Percentiles rank a stretch among this genome's conserved stretches.
Evolutionary conservation across 495 filamentous ascomycete genomes (phyloP).

Genomic region (Astrocystis sublimbata): DNA sequence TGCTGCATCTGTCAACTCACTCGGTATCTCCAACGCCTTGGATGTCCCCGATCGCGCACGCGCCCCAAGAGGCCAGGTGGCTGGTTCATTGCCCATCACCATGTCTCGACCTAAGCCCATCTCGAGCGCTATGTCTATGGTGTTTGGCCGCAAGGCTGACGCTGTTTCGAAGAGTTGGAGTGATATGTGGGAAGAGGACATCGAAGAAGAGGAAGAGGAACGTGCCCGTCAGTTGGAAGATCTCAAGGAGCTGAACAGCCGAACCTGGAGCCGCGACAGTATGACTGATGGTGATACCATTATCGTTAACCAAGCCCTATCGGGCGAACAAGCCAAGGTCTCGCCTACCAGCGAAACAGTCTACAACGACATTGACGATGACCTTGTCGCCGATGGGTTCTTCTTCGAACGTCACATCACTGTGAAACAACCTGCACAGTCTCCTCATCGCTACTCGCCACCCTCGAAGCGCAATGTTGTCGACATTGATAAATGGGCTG

Average conservation of each 20-base stretch:
- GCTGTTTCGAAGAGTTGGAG: conserved; percentile 95
- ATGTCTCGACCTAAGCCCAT: conserved; percentile 63
- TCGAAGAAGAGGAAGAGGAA: conserved; percentile 64
- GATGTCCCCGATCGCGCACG: conserved; percentile 33
- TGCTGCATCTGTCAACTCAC: conserved; percentile 67
- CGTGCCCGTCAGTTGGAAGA: conserved; percentile 59
- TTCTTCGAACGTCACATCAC: conserved; percentile 64
- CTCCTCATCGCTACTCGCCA: conserved; percentile 52
- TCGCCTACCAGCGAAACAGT: conserved; percentile 42
- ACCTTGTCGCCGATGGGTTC: conserved; percentile 64
- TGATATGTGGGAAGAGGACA: conserved; percentile 92
- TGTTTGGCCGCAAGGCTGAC: conserved; percentile 74
- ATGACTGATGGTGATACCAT: conserved; percentile 46
- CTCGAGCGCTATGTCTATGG: conserved; percentile 57
- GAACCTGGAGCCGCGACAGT: conserved; percentile 81
- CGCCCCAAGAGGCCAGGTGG: conserved; percentile 49
- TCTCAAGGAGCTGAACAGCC: conserved; percentile 72
- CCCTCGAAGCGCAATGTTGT: conserved; percentile 53
- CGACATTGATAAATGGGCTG: conserved; percentile 89
- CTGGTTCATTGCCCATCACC: conserved; percentile 76
- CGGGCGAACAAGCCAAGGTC: conserved; percentile 44
- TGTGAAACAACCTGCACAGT: conserved; percentile 35
- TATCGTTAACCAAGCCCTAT: conserved; percentile 52
- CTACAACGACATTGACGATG: conserved; percentile 53
- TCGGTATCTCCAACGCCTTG: conserved; percentile 47